phyloP scores from a whole-genome alignment of 108 stramenopile species.

The Epithemia pelagica region DNA sequence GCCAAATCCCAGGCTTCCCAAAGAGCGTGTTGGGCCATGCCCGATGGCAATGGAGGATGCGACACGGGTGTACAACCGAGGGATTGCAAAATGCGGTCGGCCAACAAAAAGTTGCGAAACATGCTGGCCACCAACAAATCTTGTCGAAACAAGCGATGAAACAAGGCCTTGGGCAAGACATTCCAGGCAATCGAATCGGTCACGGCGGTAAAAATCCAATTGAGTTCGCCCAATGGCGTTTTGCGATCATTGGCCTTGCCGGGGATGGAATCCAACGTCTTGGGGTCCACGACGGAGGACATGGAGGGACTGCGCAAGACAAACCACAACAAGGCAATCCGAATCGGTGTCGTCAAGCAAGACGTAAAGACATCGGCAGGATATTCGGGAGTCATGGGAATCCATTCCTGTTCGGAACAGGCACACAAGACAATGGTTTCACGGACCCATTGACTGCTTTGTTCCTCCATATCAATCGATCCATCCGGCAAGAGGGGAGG shows the following conservation, averaged over 20 bases:
- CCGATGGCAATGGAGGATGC: conserved; percentile 88
- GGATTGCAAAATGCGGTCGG: conserved; percentile 88
- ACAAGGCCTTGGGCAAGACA: conserved; percentile 89
- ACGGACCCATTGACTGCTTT: conserved; percentile 43
- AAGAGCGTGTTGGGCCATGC: conserved; percentile 88
- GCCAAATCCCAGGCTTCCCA: conserved; percentile 99
- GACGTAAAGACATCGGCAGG: conserved; percentile 98
- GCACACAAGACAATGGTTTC: conserved; percentile 96
- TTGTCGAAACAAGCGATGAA: conserved; percentile 96
- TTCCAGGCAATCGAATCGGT: conserved; percentile 99
- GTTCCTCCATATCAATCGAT: background rate
- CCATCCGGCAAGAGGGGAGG: background rate
- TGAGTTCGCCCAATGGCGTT: conserved; percentile 89
- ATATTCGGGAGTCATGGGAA: conserved; percentile 91
- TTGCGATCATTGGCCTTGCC: conserved; percentile 89
- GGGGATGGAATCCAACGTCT: conserved; percentile 86
- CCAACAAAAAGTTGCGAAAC: conserved; percentile 98
- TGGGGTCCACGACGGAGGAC: conserved; percentile 33
- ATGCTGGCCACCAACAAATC: conserved; percentile 93
- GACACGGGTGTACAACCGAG: conserved; percentile 90
- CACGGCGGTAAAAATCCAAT: conserved; percentile 99
- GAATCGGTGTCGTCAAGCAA: conserved; percentile 96
- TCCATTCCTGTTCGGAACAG: conserved; percentile 83
- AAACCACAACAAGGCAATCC: conserved; percentile 95
- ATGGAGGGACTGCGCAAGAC: conserved; percentile 71